Evolutionary conservation across 2,329 filamentous ascomycete species (phyloP), one percentile per base, ranked within the genome.

Genomic region (Biscogniauxia mediterranea): DNA sequence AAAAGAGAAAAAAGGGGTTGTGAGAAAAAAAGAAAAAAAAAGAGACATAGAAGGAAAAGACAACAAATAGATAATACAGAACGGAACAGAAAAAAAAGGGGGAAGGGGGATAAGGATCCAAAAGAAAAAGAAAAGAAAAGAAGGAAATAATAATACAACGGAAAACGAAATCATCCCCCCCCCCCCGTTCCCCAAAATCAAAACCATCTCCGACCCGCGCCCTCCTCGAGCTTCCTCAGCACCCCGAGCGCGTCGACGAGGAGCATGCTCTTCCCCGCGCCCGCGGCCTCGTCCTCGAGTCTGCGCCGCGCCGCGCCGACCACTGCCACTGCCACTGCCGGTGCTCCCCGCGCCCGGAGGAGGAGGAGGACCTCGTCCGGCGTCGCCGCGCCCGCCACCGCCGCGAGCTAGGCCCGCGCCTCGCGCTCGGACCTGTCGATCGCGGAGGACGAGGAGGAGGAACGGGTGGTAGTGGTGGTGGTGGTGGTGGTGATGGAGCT

Each of bases 161-260:
- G 42, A 46, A 57, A 60, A 52, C 57, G 54, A 56, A 32, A 32
- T 42, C 15, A 11, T 42, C 58, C 21, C 20, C 21, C 15, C 28
- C 11, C 26, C n/a, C n/a, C n/a, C n/a, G n/a, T n/a, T n/a, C n/a
- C n/a, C n/a, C n/a, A n/a, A n/a, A n/a, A n/a, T 58, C 61, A 81
- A 66, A 81, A 81, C 73, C 79, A 78, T 61, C 75, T 78, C 68
- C 74, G 72, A 57, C 75, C 75, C 8, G 70, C 74, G 1, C 77
- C 75, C 64, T 81, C 78, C 66, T 84, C 81, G 57, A 87, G 70
- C 67, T 79, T 82, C 66, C 74, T 78, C 65, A 88, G 66, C 56
- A 85, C 83, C 1, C 78, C 74, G 3, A 84, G 75, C 6, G 83
- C 82, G 66, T 87, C 84, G 23, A 81, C 77, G 52, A 83, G 81